Conservation (phyloP, 2,329 filamentous ascomycete genomes). For the Ceratocystis cubensis region DNA sequence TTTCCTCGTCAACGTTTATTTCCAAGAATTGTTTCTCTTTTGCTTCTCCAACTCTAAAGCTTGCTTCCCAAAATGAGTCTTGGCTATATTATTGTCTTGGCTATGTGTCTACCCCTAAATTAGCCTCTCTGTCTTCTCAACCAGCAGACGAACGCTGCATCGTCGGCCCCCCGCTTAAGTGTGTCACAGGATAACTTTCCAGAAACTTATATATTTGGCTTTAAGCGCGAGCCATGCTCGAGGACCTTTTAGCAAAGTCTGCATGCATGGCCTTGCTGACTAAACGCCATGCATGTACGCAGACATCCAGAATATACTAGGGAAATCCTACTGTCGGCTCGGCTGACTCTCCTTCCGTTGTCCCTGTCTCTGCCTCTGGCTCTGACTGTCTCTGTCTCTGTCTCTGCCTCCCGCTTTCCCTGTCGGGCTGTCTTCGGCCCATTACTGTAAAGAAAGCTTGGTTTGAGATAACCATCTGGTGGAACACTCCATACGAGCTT, state of each 20-base stretch:
- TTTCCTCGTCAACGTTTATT: conserved; percentile 4
- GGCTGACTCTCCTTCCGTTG: background rate
- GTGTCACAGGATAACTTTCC: background rate
- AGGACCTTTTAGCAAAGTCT: background rate
- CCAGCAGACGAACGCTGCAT: background rate
- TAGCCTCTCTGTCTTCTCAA: background rate
- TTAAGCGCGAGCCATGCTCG: background rate
- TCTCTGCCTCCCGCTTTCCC: background rate
- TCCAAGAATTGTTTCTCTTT: background rate
- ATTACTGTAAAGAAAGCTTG: conserved; percentile 10
- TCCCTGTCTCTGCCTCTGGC: background rate
- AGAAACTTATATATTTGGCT: background rate
- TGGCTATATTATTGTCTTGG: too few relatives aligned
- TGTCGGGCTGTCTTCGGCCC: conserved; percentile 1
- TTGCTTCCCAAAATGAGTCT: background rate
- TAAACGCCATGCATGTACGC: background rate
- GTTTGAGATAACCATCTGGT: background rate
- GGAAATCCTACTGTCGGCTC: background rate
- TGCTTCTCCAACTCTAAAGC: background rate
- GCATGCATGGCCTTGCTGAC: background rate
- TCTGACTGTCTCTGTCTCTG: background rate
- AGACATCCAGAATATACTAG: background rate
- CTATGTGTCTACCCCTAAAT: background rate
- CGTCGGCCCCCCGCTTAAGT: background rate
- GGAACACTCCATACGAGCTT: background rate